phyloP scores from a whole-genome alignment of 2,329 filamentous ascomycete genomes.

The Fusarium palustre region DNA sequence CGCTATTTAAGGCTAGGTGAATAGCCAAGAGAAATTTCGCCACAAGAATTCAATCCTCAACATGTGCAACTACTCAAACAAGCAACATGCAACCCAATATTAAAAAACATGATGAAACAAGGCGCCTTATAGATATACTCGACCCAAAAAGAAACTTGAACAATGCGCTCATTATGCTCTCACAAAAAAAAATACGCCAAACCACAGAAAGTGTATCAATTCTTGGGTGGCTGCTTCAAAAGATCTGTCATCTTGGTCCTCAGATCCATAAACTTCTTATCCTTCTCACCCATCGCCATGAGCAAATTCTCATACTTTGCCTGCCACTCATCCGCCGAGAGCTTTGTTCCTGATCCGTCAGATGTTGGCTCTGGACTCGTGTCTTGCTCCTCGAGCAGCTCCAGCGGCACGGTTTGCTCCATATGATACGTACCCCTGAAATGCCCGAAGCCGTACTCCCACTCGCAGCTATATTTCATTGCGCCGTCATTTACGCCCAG shows the following conservation, averaged over 20 bases:
- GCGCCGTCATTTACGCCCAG: constrained; percentile 57
- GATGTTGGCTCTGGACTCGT: constrained; percentile 30
- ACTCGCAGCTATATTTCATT: constrained; percentile 63
- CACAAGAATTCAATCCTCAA: neutral
- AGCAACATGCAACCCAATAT: neutral
- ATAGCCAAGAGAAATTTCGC: neutral
- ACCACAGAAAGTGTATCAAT: constrained; percentile 36
- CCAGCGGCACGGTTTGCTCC: constrained; percentile 60
- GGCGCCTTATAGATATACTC: constrained; percentile 3
- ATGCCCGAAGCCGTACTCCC: constrained; percentile 68
- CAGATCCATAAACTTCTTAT: constrained; percentile 62
- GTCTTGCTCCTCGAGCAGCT: constrained; percentile 54
- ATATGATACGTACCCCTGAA: constrained; percentile 65
- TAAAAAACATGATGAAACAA: constrained; percentile 1
- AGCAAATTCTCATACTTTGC: constrained; percentile 68
- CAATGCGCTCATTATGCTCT: constrained; percentile 6
- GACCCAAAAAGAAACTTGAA: neutral
- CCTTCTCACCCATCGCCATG: constrained; percentile 68
- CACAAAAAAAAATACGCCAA: neutral
- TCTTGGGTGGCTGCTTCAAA: constrained; percentile 41
- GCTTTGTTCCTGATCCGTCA: constrained; percentile 13
- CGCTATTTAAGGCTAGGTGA: constrained; percentile 1
- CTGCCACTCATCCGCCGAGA: constrained; percentile 61
- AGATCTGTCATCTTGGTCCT: constrained; percentile 58
- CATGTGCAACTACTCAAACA: neutral